Conservation (phyloP, 2,329 filamentous ascomycete species). For the Lasiodiplodia sp. region DNA sequence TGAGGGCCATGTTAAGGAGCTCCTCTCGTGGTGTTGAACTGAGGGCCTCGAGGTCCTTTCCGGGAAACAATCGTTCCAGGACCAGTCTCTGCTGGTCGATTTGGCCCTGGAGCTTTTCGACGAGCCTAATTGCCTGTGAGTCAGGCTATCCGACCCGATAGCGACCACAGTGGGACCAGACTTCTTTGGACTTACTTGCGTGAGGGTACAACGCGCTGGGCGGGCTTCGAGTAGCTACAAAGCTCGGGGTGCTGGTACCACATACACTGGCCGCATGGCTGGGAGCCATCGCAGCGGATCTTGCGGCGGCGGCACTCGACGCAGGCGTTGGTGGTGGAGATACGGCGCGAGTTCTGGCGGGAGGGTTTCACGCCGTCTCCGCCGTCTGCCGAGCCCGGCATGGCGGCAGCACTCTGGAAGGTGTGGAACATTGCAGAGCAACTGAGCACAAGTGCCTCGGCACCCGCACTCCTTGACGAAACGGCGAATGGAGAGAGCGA, state of each 20-base stretch:
- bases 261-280: conserved; percentile 82
- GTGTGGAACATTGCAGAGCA: conserved; percentile 52
- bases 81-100: conserved; percentile 56
- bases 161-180: neutral
- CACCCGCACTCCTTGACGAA: neutral
- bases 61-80: conserved; percentile 52
- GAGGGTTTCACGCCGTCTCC: conserved; percentile 40
- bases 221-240: conserved; percentile 82
- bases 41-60: conserved; percentile 50
- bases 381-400: conserved; percentile 15
- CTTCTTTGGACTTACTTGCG: conserved; percentile 66
- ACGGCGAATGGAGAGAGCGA: neutral
- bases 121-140: conserved; percentile 65
- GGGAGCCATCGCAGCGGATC: conserved; percentile 82
- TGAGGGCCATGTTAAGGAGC: conserved; percentile 54
- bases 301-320: conserved; percentile 81
- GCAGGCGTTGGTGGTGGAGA: conserved; percentile 67
- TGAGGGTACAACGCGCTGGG: conserved; percentile 77
- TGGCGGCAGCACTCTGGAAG: conserved; percentile 45
- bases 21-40: conserved; percentile 52
- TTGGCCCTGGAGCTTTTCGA: conserved; percentile 61
- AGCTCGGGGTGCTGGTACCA: conserved; percentile 81
- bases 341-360: conserved; percentile 50
- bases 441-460: conserved; percentile 8
- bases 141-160: conserved; percentile 60